Evolutionary conservation across 305 asterid genomes (phyloP).

Genomic region (Vinca major): DNA sequence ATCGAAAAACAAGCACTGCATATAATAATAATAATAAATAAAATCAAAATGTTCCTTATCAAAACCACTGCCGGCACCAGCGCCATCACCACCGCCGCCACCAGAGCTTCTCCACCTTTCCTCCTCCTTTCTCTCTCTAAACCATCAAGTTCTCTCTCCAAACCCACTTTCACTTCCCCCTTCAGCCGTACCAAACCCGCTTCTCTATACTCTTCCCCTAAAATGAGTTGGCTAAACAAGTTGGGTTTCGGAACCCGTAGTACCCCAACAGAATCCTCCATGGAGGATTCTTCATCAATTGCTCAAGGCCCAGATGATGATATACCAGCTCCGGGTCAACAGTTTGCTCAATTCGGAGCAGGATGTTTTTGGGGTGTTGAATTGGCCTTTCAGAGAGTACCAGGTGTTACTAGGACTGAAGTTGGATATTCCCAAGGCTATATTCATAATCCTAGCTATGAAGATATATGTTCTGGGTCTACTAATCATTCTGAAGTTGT

Average conservation of each 20-base stretch:
- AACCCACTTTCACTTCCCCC: slow-evolving; percentile 22
- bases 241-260: slow-evolving; percentile 58
- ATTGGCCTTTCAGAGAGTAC: slow-evolving; percentile 73
- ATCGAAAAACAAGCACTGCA: neutral
- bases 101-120: slow-evolving; percentile 13
- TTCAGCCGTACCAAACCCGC: slow-evolving; percentile 19
- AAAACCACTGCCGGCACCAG: slow-evolving; percentile 4
- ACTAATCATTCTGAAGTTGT: slow-evolving; percentile 81
- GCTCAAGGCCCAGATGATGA: slow-evolving; percentile 76
- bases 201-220: slow-evolving; percentile 22
- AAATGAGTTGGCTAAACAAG: slow-evolving; percentile 70
- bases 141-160: slow-evolving; percentile 20
- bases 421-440: slow-evolving; percentile 78
- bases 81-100: slow-evolving; percentile 19
- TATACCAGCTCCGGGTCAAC: slow-evolving; percentile 57
- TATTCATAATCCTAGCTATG: slow-evolving; percentile 59
- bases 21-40: too few species aligned
- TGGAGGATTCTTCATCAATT: slow-evolving; percentile 34
- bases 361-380: slow-evolving; percentile 99
- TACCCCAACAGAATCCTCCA: slow-evolving; percentile 34
- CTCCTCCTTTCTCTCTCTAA: slow-evolving; percentile 27
- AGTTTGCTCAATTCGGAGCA: slow-evolving; percentile 83
- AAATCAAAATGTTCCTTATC: slow-evolving; percentile 34
- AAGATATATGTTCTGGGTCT: slow-evolving; percentile 69
- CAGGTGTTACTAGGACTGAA: slow-evolving; percentile 74